A percentile compares a stretch with the other conserved stretches of the same genome.
These are phyloP conservation scores for Trametes punicea DNA, from an alignment of 768 basidiomycete genomes.

Conservation along the genomic window DNA sequence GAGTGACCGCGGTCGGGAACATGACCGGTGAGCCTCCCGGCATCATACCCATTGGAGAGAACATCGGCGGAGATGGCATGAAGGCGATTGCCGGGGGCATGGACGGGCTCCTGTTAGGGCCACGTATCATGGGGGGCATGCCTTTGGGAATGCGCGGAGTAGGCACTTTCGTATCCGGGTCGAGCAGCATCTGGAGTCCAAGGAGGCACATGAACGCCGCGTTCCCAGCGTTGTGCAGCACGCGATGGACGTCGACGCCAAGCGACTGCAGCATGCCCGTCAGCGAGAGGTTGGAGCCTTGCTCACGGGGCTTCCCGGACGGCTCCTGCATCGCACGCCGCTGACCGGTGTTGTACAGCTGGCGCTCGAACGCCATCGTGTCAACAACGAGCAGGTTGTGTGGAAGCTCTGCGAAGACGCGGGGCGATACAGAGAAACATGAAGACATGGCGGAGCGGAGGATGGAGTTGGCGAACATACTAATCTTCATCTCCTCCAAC, in stretches of 20 bases:
- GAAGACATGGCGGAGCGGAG: slow-evolving; percentile 26
- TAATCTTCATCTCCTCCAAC: slow-evolving; percentile 78
- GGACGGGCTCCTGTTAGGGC: slow-evolving; percentile 17
- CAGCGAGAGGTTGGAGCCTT: slow-evolving; percentile 58
- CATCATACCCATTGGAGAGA: slow-evolving; percentile 18
- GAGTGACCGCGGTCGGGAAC: slow-evolving; percentile 5
- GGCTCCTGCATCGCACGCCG: slow-evolving; percentile 63
- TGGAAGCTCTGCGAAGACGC: slow-evolving; percentile 53
- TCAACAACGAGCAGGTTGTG: slow-evolving; percentile 71
- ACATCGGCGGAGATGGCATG: slow-evolving; percentile 16
- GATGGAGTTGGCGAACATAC: slow-evolving; percentile 40
- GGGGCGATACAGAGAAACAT: not conserved
- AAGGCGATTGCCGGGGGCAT: slow-evolving; percentile 18
- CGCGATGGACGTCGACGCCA: slow-evolving; percentile 39
- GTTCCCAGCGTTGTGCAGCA: slow-evolving; percentile 75
- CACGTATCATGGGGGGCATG: slow-evolving; percentile 19
- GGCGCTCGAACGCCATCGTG: slow-evolving; percentile 58
- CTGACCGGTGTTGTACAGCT: slow-evolving; percentile 53
- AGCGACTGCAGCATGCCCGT: slow-evolving; percentile 61
- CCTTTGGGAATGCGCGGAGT: slow-evolving; percentile 9
- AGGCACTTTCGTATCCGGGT: slow-evolving; percentile 42
- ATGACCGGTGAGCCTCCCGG: slow-evolving; percentile 14
- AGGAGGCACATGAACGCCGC: slow-evolving; percentile 70
- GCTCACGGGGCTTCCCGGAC: slow-evolving; percentile 48
- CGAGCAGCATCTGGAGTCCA: slow-evolving; percentile 64